phyloP scores from a whole-genome alignment of 2,329 filamentous ascomycete genomes.

The Phoma sp. region DNA sequence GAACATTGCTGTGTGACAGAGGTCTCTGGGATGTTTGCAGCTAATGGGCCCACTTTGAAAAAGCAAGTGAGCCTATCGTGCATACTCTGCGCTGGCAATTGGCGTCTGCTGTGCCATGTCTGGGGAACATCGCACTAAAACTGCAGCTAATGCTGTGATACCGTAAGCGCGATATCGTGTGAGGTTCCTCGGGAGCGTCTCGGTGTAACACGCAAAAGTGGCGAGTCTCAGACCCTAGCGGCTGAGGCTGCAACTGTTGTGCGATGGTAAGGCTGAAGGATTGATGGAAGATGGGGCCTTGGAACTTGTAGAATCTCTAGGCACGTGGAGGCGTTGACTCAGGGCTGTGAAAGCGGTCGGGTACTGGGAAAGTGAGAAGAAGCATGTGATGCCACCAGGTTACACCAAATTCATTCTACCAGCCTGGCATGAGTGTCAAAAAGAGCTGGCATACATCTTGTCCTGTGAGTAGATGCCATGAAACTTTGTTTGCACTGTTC shows the following conservation, averaged over 20 bases:
- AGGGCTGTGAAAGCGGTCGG: neutral
- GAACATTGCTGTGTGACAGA: conserved; percentile 7
- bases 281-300: neutral
- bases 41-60: conserved; percentile 14
- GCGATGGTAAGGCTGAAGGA: conserved; percentile 1
- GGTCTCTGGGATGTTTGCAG: conserved; percentile 17
- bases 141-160: conserved; percentile 16
- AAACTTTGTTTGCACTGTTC: neutral
- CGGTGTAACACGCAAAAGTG: conserved; percentile 22
- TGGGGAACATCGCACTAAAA: conserved; percentile 31
- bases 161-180: conserved; percentile 24
- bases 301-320: neutral
- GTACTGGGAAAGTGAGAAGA: no score
- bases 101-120: conserved; percentile 35
- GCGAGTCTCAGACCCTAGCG: conserved; percentile 1
- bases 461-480: neutral
- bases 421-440: no score
- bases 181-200: conserved; percentile 26
- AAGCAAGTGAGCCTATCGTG: conserved; percentile 9
- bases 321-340: conserved; percentile 14
- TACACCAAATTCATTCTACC: no score
- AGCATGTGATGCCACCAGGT: neutral
- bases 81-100: conserved; percentile 29
- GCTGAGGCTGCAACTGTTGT: conserved; percentile 8
- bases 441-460: no score